Conservation (phyloP, 495 filamentous ascomycete genomes). For the Cercophora scortea region DNA sequence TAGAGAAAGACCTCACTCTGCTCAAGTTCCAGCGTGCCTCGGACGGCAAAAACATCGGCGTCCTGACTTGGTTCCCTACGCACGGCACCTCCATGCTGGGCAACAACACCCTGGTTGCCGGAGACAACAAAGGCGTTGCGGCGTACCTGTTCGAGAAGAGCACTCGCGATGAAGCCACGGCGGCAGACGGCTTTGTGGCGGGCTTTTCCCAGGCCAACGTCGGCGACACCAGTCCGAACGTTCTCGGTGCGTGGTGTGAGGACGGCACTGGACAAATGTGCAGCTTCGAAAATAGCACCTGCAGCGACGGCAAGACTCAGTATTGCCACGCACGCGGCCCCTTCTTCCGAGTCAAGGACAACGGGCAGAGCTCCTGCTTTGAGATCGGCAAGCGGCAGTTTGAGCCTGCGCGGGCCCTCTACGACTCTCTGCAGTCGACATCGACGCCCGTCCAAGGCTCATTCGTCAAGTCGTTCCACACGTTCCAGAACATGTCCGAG, state of each 20-base stretch:
- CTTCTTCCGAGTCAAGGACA: constrained; percentile 60
- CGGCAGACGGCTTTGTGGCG: constrained; percentile 70
- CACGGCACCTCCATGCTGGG: constrained; percentile 89
- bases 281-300: constrained; percentile 71
- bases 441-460: constrained; percentile 48
- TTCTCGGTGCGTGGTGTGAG: constrained; percentile 77
- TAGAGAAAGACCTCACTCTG: constrained; percentile 82
- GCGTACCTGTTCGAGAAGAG: constrained; percentile 78
- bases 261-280: constrained; percentile 65
- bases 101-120: constrained; percentile 87
- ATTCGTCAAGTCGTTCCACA: constrained; percentile 64
- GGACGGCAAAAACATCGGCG: constrained; percentile 65
- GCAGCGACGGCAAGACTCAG: constrained; percentile 59
- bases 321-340: constrained; percentile 83
- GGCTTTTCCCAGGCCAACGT: constrained; percentile 94
- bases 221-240: constrained; percentile 86
- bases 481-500: constrained; percentile 65
- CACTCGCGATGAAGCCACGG: constrained; percentile 38
- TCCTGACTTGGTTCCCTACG: constrained; percentile 89
- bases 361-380: constrained; percentile 70
- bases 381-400: constrained; percentile 73
- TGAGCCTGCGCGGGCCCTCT: constrained; percentile 56
- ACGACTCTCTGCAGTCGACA: constrained; percentile 43
- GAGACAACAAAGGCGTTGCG: constrained; percentile 95
- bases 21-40: constrained; percentile 68